Base-by-base conservation (phyloP, 139 green algal genomes). In the Trebouxia sp. region DNA sequence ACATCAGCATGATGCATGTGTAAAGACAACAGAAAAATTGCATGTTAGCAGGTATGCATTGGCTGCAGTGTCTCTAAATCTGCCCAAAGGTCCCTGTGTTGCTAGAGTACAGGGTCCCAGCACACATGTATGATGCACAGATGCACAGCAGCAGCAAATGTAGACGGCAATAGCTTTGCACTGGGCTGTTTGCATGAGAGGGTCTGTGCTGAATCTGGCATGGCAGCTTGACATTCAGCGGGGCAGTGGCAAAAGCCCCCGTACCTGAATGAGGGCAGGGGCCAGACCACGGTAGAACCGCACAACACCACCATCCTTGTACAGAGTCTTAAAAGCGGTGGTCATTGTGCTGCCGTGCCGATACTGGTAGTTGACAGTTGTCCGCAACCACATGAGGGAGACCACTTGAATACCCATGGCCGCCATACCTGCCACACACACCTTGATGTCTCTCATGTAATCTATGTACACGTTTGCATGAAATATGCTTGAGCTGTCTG, bases 241-340 rank as follows among this genome's bases (percentile, higher is more conserved):
- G n/a, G n/a, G n/a, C n/a, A n/a, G n/a, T 26, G 47, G 20, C 1
- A 53, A 1, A 11, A 53, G 47, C 47, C 20, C 14, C 14, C 41
- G 62, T 72, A 72, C 62, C 62, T 72, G 93, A 47, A 97, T 84
- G 30, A 97, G 89, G 0, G 94, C 94, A 17, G 93, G 93, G 5
- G 78, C 82, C n/a, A 98, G 51, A 38, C 95, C 95, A 28, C 92
- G 87, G 85, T 98, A 98, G 83, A 98, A 98, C 38, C 95, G 89
- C 6, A 84, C 80, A n/a, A 98, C 89, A 56, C 95, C 95, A 26
- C 94, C 94, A 32, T 98, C 91, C 37, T 65, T 85, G 78, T 95
- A 98, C n/a, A 98, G 89, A 22, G 82, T 88, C 48, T 83, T 85
- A 35, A 97, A 79, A 3, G 93, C 92, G 51, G 88, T 67, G 1